These are phyloP conservation scores for Podospora pseudopauciseta DNA, from an alignment of 495 filamentous ascomycete species.

Conservation along the genomic window DNA sequence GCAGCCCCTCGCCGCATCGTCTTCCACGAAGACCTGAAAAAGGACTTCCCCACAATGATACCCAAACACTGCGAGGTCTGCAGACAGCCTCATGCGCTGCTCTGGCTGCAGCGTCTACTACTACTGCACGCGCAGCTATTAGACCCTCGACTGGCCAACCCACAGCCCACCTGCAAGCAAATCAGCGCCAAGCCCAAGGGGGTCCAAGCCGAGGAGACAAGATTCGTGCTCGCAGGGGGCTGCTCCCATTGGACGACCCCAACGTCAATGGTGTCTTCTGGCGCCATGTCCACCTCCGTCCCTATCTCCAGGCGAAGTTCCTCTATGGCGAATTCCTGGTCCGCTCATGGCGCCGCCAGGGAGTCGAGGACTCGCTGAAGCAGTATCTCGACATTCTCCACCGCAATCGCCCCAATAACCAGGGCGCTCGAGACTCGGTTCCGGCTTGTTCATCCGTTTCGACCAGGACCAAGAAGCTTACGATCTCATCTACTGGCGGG, in stretches of 20 bases:
- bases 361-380: slow-evolving; percentile 37
- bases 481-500: slow-evolving; percentile 53
- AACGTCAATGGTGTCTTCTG: slow-evolving; percentile 39
- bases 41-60: slow-evolving; percentile 17
- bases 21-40: slow-evolving; percentile 11
- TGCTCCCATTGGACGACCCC: slow-evolving; percentile 16
- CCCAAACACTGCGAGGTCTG: slow-evolving; percentile 24
- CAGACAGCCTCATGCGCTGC: slow-evolving; percentile 27
- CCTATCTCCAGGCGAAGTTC: slow-evolving; percentile 43
- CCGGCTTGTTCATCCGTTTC: slow-evolving; percentile 47
- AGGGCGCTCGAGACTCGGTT: slow-evolving; percentile 39
- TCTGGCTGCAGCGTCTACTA: slow-evolving; percentile 37
- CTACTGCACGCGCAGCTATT: slow-evolving; percentile 47
- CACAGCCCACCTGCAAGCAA: slow-evolving; percentile 43
- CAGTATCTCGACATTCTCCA: slow-evolving; percentile 39
- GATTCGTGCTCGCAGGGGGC: slow-evolving; percentile 20
- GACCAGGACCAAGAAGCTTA: slow-evolving; percentile 53
- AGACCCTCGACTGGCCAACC: slow-evolving; percentile 29
- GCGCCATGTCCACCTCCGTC: slow-evolving; percentile 35
- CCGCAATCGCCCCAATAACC: slow-evolving; percentile 44
- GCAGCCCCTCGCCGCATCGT: background rate
- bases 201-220: slow-evolving; percentile 29
- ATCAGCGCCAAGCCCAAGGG: slow-evolving; percentile 28
- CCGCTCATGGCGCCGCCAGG: slow-evolving; percentile 32
- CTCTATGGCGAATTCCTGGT: slow-evolving; percentile 25